These are phyloP conservation scores for Paraglomus brasilianum DNA, from an alignment of 192 early-diverging fungal genomes.

Conservation along the genomic window DNA sequence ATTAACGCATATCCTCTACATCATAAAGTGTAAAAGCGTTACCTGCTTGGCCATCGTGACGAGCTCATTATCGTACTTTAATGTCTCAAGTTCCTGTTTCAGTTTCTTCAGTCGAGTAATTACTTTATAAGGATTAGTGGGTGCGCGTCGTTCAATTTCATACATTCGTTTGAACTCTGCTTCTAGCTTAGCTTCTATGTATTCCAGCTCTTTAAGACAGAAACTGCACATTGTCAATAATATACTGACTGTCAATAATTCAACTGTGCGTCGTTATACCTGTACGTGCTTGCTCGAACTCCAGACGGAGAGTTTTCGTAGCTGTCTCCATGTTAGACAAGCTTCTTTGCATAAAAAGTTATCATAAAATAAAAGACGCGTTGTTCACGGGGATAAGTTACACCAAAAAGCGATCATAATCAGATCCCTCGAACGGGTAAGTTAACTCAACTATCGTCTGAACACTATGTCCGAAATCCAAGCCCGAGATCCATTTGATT, in stretches of 20 bases:
- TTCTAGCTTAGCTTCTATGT: slow-evolving; percentile 18
- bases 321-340: background rate
- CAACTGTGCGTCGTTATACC: background rate
- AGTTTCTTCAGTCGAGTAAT: slow-evolving; percentile 10
- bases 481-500: too few species aligned
- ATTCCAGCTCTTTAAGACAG: slow-evolving; percentile 11
- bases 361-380: too few species aligned
- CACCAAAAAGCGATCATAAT: too few species aligned
- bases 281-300: slow-evolving; percentile 6
- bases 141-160: slow-evolving; percentile 25
- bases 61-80: slow-evolving; percentile 6
- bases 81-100: background rate
- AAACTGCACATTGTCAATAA: background rate
- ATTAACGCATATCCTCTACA: background rate
- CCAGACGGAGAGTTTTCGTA: background rate
- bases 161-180: slow-evolving; percentile 21
- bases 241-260: background rate
- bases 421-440: too few species aligned
- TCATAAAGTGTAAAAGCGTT: background rate
- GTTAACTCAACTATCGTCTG: too few species aligned
- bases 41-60: slow-evolving; percentile 25
- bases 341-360: too few species aligned
- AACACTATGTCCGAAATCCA: too few species aligned
- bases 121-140: slow-evolving; percentile 16
- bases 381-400: too few species aligned